Evolutionary conservation across 108 stramenopile genomes (phyloP).

Genomic region (Pseudonitzschia delicatissima): DNA sequence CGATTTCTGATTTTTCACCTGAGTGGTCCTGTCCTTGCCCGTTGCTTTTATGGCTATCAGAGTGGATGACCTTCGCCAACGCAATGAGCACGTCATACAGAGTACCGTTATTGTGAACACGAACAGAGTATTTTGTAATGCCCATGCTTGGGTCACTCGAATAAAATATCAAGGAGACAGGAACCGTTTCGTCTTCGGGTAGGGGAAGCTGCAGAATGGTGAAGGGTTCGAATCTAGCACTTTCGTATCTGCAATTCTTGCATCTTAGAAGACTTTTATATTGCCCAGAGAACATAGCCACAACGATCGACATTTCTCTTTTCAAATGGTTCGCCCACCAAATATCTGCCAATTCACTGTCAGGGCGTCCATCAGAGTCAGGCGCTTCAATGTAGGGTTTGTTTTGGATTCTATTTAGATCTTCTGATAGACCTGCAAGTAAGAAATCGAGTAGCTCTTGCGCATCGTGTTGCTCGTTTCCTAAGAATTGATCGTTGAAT

Average conservation of each 20-base stretch:
- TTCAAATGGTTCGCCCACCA: slow-evolving; percentile 97
- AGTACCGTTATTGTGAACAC: slow-evolving; percentile 73
- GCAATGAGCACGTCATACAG: slow-evolving; percentile 71
- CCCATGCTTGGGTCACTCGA: slow-evolving; percentile 34
- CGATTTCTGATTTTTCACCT: slow-evolving; percentile 17
- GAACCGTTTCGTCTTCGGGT: slow-evolving; percentile 86
- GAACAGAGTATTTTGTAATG: slow-evolving; percentile 71
- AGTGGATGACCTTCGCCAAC: slow-evolving; percentile 57
- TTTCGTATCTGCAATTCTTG: slow-evolving; percentile 90
- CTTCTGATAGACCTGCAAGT: slow-evolving; percentile 92
- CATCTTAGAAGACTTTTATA: slow-evolving; percentile 95
- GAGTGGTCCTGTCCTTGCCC: slow-evolving; percentile 1
- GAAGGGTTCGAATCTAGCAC: slow-evolving; percentile 97
- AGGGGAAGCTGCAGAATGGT: slow-evolving; percentile 89
- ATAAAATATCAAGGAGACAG: slow-evolving; percentile 68
- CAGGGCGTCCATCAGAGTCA: slow-evolving; percentile 91
- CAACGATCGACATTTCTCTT: slow-evolving; percentile 90
- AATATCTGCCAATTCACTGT: slow-evolving; percentile 93
- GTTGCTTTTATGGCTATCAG: slow-evolving; percentile 34
- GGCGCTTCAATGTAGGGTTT: slow-evolving; percentile 96
- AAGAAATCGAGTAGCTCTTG: slow-evolving; percentile 93
- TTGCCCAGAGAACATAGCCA: slow-evolving; percentile 94
- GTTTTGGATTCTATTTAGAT: slow-evolving; percentile 92
- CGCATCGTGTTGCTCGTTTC: slow-evolving; percentile 97
- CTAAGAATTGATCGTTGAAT: slow-evolving; percentile 90